These are phyloP conservation scores for Guadua angustifolia DNA, from an alignment of 176 grass and related monocot genomes.

Conservation along the genomic window DNA sequence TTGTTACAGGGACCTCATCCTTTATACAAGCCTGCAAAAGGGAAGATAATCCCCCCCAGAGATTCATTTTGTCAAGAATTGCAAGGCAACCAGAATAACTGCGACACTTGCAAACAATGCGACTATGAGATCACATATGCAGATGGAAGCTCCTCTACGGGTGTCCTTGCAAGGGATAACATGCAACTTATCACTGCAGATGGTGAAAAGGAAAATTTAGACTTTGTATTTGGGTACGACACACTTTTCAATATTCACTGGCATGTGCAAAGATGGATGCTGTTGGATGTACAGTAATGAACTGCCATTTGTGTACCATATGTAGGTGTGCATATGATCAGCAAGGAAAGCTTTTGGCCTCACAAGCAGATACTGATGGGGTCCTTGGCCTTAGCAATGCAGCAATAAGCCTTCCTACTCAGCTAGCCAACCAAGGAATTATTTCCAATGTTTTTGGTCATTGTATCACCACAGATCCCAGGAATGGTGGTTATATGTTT, in stretches of 20 bases:
- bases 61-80: conserved; percentile 63
- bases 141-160: conserved; percentile 72
- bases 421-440: conserved; percentile 68
- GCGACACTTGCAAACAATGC: conserved; percentile 66
- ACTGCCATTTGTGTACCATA: conserved; percentile 13
- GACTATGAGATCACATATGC: conserved; percentile 79
- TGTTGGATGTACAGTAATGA: background rate
- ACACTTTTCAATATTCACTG: background rate
- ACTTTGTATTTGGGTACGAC: conserved; percentile 77
- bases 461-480: conserved; percentile 64
- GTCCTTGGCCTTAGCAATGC: conserved; percentile 70
- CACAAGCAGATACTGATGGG: conserved; percentile 71
- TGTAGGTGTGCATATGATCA: conserved; percentile 92
- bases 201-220: conserved; percentile 53
- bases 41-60: conserved; percentile 51
- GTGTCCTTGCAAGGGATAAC: conserved; percentile 66
- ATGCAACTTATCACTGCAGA: conserved; percentile 63
- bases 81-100: conserved; percentile 60
- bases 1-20: conserved; percentile 78
- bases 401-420: conserved; percentile 71
- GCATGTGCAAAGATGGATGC: conserved; percentile 5
- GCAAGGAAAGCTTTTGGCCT: conserved; percentile 65
- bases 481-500: conserved; percentile 80
- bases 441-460: conserved; percentile 79
- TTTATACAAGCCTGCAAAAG: conserved; percentile 62